Conservation (phyloP, 169 alveolate species). For the Ichthyophthirius multifiliis region DNA sequence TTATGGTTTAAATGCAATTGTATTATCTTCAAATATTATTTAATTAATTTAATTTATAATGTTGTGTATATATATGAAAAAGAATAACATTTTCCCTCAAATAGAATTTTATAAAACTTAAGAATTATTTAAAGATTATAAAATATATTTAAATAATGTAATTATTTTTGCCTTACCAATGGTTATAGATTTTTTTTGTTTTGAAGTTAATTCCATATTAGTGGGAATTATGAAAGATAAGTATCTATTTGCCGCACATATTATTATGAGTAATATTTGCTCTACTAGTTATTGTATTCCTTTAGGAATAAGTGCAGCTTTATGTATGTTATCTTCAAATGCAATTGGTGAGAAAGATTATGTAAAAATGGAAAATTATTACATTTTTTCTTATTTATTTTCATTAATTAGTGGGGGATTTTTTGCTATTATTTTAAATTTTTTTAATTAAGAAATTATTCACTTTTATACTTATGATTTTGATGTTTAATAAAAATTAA, state of each 20-base stretch:
- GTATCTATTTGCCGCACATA: background rate
- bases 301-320: constrained; percentile 1
- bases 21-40: background rate
- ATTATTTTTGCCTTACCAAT: background rate
- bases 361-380: background rate
- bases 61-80: background rate
- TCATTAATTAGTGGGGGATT: background rate
- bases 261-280: background rate
- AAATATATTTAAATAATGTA: background rate
- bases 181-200: constrained; percentile 4
- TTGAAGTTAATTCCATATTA: background rate
- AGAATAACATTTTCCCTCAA: background rate
- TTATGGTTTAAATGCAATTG: background rate
- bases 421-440: background rate
- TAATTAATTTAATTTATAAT: background rate
- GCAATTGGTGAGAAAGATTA: background rate
- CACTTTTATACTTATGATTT: background rate
- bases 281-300: background rate
- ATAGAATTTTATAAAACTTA: background rate
- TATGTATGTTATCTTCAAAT: background rate
- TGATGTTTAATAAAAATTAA: background rate
- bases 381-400: background rate
- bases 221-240: background rate
- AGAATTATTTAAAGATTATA: background rate
- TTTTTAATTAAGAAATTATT: background rate